Base-by-base conservation (phyloP, 2,329 filamentous ascomycete species). In the Pestalotiopsis sp. region DNA sequence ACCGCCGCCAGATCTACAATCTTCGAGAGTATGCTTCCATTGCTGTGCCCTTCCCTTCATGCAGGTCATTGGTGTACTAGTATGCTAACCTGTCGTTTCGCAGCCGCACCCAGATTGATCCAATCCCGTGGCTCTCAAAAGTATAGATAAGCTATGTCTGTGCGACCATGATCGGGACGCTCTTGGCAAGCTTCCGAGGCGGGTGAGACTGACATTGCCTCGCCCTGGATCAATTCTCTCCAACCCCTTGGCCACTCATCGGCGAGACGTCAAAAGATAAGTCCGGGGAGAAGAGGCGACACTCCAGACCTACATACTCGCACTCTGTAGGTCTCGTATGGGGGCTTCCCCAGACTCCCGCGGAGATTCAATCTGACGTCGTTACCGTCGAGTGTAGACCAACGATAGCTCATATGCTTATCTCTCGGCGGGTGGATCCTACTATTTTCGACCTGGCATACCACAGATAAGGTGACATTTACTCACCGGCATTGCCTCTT, bases 321-420 rank as follows among this genome's bases (percentile, higher is more conserved):
- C 20, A 13, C 31, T 38, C 59, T 62, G 59, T 31, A 40, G 59
- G 59, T 5, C 31, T 62, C 59, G 25, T 31, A 17, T 45, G 40
- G 40, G 25, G 40, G 61, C 25, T 14, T 25, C 61, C 61, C 61
- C 61, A 64, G 61, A 64, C 20, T n/a, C 14, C 61, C 61, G 61
- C 61, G 61, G 61, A 64, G 61, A 64, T 64, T 64, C 40, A 20
- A 49, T 49, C 45, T 62, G 59, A 62, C 59, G 59, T 62, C 59
- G 59, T 62, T 62, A 14, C 23, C 56, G 56, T 27, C 36, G 36
- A 36, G 5, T 45, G 36, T 45, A 68, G 70, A 65, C 73, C 73
- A 75, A 70, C 73, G 68, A 73, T 68, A 71, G 65, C 68, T 31
- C 56, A 40, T 56, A 61, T 72, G 66, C 72, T 74, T 75, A 75